A percentile compares a stretch with the other conserved stretches of the same genome.
These are phyloP conservation scores for Ustilago loliicola DNA, from an alignment of 1,284 basidiomycete species.

Conservation along the genomic window DNA sequence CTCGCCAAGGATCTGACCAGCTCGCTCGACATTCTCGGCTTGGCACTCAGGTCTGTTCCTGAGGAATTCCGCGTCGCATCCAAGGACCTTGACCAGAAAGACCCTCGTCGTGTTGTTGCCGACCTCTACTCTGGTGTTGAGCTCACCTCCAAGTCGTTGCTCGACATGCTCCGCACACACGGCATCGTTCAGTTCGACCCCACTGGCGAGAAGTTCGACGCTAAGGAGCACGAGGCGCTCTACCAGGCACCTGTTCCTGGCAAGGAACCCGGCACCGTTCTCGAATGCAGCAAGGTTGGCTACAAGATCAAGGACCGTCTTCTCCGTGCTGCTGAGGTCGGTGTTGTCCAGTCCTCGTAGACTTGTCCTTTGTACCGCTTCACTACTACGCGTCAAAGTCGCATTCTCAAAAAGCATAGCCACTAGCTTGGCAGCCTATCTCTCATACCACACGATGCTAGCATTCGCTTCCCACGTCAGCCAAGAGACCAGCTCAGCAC, in stretches of 20 bases:
- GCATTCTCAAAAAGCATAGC: background rate
- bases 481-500: background rate
- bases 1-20: constrained; percentile 91
- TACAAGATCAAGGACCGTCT: constrained; percentile 76
- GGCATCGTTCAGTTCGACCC: constrained; percentile 92
- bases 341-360: constrained; percentile 77
- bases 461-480: background rate
- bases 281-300: constrained; percentile 91
- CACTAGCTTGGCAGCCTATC: background rate
- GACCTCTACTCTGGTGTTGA: constrained; percentile 82
- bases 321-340: constrained; percentile 94
- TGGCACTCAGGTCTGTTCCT: constrained; percentile 88
- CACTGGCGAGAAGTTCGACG: constrained; percentile 91
- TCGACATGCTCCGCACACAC: constrained; percentile 90
- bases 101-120: constrained; percentile 57
- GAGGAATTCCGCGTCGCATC: constrained; percentile 64
- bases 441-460: background rate
- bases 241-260: constrained; percentile 91
- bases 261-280: constrained; percentile 88
- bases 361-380: background rate
- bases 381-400: background rate
- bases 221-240: constrained; percentile 92
- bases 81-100: constrained; percentile 67
- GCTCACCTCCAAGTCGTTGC: constrained; percentile 88
- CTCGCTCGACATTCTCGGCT: constrained; percentile 89